These are phyloP conservation scores for Neophaeococcomyces aloes DNA, from an alignment of 2,329 filamentous ascomycete genomes.

Conservation along the genomic window DNA sequence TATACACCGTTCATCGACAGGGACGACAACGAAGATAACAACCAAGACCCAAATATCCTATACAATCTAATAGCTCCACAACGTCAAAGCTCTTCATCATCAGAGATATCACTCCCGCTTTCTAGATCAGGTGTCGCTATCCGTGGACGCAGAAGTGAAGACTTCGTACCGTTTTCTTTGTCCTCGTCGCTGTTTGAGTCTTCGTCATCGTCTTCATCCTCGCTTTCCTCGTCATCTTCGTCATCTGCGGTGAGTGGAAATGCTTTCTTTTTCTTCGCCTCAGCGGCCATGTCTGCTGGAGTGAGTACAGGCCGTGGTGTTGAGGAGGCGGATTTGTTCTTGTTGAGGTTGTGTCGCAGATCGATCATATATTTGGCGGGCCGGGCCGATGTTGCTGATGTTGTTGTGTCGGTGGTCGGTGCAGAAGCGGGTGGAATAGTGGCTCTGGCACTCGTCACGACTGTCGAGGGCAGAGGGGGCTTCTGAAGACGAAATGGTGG, in stretches of 20 bases:
- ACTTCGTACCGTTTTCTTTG: neutral
- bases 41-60: too few relatives aligned
- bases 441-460: neutral
- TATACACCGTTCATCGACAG: too few relatives aligned
- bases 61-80: too few relatives aligned
- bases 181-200: neutral
- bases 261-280: neutral
- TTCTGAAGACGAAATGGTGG: too few relatives aligned
- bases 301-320: slow-evolving; percentile 7
- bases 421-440: neutral
- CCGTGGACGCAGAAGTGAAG: too few relatives aligned
- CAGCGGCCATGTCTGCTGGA: slow-evolving; percentile 4
- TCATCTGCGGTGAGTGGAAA: slow-evolving; percentile 4
- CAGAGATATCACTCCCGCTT: too few relatives aligned
- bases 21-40: too few relatives aligned
- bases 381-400: slow-evolving; percentile 1
- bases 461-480: too few relatives aligned
- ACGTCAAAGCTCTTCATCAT: too few relatives aligned
- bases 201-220: neutral
- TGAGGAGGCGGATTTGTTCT: slow-evolving; percentile 6
- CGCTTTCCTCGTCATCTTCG: slow-evolving; percentile 5
- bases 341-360: neutral
- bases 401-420: neutral
- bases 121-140: too few relatives aligned
- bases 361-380: slow-evolving; percentile 1